Percentiles rank a stretch among this genome's conserved stretches.
phyloP scores from a whole-genome alignment of 345 rosid species.

The Dipteronia dyeriana region DNA sequence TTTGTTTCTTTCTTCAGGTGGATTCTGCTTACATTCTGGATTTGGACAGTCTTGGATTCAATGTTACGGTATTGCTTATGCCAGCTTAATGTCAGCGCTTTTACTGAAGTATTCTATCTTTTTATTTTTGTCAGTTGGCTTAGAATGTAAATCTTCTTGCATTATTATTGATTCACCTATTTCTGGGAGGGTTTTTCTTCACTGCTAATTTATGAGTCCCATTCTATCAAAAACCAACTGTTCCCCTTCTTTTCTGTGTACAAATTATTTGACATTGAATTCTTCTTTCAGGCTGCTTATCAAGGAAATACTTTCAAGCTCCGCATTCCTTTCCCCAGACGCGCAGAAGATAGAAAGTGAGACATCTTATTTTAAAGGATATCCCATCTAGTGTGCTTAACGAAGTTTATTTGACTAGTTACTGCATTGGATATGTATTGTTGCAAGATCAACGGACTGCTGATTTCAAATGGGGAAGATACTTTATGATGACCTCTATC shows the following conservation, averaged over 20 bases:
- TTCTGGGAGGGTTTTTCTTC: conserved; percentile 7
- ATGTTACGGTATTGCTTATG: conserved; percentile 65
- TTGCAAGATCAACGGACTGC: background rate
- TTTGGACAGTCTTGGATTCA: conserved; percentile 91
- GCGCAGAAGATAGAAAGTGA: conserved; percentile 82
- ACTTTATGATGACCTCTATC: background rate
- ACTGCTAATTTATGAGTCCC: background rate
- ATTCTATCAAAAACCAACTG: background rate
- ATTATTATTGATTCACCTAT: background rate
- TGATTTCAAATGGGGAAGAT: background rate
- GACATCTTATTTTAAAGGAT: conserved; percentile 17
- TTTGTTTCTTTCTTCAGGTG: conserved; percentile 54
- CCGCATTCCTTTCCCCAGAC: conserved; percentile 82
- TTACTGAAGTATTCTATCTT: background rate
- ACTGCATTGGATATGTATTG: background rate
- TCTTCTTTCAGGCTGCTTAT: conserved; percentile 56
- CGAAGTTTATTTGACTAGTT: background rate
- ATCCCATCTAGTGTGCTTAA: conserved; percentile 3
- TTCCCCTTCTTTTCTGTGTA: background rate
- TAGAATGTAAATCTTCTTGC: conserved; percentile 3
- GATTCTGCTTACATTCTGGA: conserved; percentile 85
- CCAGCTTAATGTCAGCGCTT: background rate
- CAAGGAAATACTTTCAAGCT: conserved; percentile 75
- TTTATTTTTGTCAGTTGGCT: background rate
- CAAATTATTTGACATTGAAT: conserved; percentile 2